A percentile compares a stretch with the other conserved stretches of the same genome.
These are phyloP conservation scores for Crataegus laevigata DNA, from an alignment of 306 rosid genomes.

Conservation along the genomic window DNA sequence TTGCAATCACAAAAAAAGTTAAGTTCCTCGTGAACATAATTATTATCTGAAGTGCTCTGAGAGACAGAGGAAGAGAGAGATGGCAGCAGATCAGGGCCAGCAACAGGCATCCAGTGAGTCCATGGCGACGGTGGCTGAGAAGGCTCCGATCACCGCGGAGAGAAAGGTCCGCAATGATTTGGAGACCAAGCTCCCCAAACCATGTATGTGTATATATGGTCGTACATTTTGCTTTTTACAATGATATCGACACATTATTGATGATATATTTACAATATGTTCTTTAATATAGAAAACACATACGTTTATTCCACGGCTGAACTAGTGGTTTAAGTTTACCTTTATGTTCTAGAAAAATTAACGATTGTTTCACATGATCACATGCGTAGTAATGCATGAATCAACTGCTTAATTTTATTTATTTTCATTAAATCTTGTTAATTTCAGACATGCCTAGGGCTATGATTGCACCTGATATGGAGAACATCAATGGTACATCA, in stretches of 20 bases:
- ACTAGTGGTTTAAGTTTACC: neutral
- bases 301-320: neutral
- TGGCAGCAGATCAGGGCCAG: conserved; percentile 10
- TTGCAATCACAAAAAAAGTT: neutral
- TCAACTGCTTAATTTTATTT: neutral
- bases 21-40: neutral
- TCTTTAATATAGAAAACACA: too few relatives aligned
- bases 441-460: conserved; percentile 60
- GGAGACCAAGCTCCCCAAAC: conserved; percentile 51
- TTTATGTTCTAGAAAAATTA: neutral
- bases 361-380: neutral
- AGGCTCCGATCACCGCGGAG: conserved; percentile 23
- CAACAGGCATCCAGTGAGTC: conserved; percentile 12
- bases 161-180: conserved; percentile 28
- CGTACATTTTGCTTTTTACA: neutral
- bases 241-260: too few relatives aligned
- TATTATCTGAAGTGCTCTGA: neutral
- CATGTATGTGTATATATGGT: conserved; percentile 27
- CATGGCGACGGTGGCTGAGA: conserved; percentile 29
- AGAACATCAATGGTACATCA: conserved; percentile 60
- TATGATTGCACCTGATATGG: conserved; percentile 49
- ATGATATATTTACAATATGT: too few relatives aligned
- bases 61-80: neutral
- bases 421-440: neutral
- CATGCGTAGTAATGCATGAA: neutral